Base-by-base conservation (phyloP, 2,329 filamentous ascomycete species). In the Coleophoma eucalyptorum region DNA sequence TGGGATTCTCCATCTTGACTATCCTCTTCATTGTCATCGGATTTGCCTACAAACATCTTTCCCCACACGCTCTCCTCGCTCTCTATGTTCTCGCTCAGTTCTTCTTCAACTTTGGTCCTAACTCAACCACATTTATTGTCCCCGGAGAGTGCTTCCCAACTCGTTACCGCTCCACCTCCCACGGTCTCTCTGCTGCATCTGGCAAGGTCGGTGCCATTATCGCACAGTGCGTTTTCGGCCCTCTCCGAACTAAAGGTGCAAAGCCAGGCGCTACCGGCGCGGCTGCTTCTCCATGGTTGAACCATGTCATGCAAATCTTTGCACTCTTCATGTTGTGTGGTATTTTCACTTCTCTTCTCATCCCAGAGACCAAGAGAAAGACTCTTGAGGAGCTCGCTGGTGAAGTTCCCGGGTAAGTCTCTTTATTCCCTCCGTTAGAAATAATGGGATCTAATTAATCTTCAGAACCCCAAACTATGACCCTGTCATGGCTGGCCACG, bases 281-380 rank as follows among this genome's bases (percentile, higher is more conserved):
- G 0, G 42, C 42, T 44, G 42, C 42, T 44, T 26, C 18, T 1
- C 76, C 77, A 0, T 88, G 85, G 79, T 76, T 92, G 50, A 79
- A 89, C 65, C 83, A 87, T 50, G 79, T 93, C 44, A 84, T 93
- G 73, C 76, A 90, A 66, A 86, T 92, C 43, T 91, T 89, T 66
- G 86, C 87, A 0, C 74, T 89, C 8, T 91, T 93, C 73, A 93
- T 92, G 89, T 74, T 93, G 4, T 77, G 79, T 41, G 89, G 89
- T 43, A 76, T 81, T 49, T 69, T 89, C 45, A 83, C 82, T 1
- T 83, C 84, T 1, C 70, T 92, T 3, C 69, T 93, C 32, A 86
- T 92, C 26, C 87, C 87, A 0, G 89, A 91, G 71, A 91, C 86
- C 0, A 91, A 88, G 72, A 76, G 86, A 1, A 78, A 83, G 68